Evolutionary conservation across 202 grass and related monocot genomes (phyloP), one percentile per base, ranked within the genome.

Genomic region (Setaria italica): DNA sequence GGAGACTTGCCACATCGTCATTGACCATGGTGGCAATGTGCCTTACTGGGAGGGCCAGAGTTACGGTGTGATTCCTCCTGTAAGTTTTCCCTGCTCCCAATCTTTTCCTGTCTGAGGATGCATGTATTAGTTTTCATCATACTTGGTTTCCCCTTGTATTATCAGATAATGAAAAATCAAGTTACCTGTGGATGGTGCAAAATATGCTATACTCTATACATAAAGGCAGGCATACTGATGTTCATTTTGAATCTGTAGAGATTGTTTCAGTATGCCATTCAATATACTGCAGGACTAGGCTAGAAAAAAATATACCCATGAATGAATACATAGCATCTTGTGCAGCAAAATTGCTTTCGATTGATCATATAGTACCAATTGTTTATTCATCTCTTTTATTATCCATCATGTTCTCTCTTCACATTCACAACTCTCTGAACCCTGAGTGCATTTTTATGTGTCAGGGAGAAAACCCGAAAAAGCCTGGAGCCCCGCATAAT

Each of bases 1-100:
- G 9, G 96, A 95, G 81, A 99, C 96, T 42, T 99, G 96, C 76
- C 96, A 99, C 17, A 85, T 99, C 11, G 91, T 99, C 43, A 99
- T 99, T 80, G 93, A 99, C 79, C 96, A 99, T 41, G 90, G 88
- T 69, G 90, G 93, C 77, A 95, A 95, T 70, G 85, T 95, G 32
- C 96, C 91, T 39, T 99, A 95, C 78, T 95, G 93, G 96, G 96
- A 99, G 92, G 96, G 96, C 14, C 96, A 99, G 82, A 99, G 96
- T 57, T 99, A 86, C 3, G 96, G 93, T 9, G 65, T 99, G 2
- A 99, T 99, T 88, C 96, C 96, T 84, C 96, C 91, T 53, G 96
- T 96, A 87, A 77, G 48, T 76, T 41, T 49, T 75, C 42, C 56
- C 74, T 46, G 12, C 2, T 57, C 41, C 57, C 4, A 1, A 29